phyloP scores from a whole-genome alignment of 1,284 basidiomycete species.

The Ustilago loliicola region DNA sequence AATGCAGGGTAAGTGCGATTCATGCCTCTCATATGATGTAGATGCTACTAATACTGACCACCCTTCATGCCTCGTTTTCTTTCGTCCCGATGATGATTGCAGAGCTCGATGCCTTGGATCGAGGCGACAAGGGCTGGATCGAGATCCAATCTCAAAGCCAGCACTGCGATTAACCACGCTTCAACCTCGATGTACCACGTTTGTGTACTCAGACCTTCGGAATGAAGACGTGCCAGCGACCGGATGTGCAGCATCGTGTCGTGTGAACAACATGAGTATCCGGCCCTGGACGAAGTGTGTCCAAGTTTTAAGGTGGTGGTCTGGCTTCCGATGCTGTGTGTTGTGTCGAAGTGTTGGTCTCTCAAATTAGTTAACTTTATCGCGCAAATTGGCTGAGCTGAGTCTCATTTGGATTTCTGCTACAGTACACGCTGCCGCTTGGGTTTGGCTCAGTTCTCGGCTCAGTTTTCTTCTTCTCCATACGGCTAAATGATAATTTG shows the following conservation, averaged over 20 bases:
- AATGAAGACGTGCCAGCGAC: not conserved
- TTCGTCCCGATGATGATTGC: not conserved
- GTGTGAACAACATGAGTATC: no score
- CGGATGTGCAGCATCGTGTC: no score
- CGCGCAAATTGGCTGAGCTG: constrained; percentile 11
- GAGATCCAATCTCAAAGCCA: constrained; percentile 44
- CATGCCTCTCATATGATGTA: not conserved
- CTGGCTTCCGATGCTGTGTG: not conserved
- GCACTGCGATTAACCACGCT: constrained; percentile 24
- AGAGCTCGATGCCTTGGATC: constrained; percentile 43
- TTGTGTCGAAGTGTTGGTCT: constrained; percentile 15
- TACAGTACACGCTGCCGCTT: not conserved
- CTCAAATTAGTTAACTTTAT: not conserved
- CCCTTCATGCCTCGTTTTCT: not conserved
- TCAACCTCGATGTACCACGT: not conserved
- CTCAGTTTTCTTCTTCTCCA: constrained; percentile 20
- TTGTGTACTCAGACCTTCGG: no score
- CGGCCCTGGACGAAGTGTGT: not conserved
- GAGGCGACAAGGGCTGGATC: constrained; percentile 46
- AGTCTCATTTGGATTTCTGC: not conserved
- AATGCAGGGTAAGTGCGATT: constrained; percentile 71
- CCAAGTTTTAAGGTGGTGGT: not conserved
- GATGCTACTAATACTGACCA: not conserved
- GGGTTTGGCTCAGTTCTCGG: constrained; percentile 7
- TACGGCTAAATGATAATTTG: constrained; percentile 11